Base-by-base conservation (phyloP, 2,329 filamentous ascomycete genomes). In the Arthroderma sp. region DNA sequence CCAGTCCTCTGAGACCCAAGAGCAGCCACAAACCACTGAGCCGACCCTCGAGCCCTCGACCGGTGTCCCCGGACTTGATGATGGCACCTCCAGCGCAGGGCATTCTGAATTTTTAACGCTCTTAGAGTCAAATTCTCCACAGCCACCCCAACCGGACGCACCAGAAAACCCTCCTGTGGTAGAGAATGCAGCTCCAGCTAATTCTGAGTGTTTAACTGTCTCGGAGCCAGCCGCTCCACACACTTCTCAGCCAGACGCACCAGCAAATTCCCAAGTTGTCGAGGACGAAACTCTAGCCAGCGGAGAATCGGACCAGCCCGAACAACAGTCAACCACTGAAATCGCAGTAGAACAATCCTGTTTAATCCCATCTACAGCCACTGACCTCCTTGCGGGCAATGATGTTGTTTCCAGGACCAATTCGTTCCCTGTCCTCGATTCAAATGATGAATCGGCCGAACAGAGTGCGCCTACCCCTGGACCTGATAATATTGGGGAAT, bases 371-470 rank as follows among this genome's bases (percentile, higher is more conserved):
- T 17, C 51, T 21, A 25, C 19, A 1, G 35, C 51, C 25, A 15
- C 38, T 4, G 38, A 55, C n/a, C 9, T 44, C 2, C 25, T 55
- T 17, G 23, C 54, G 15, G 38, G 54, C 17, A 19, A 55, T 31
- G 54, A 55, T 55, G 35, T 52, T 25, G 47, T 55, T 21, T 39
- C 38, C 5, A 39, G 53, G 47, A 55, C 54, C 31, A 58, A 57
- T 44, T 55, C 59, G 7, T 58, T 60, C 28, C 63, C 62, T 21
- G 28, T 38, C 4, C 28, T 62, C 25, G 35, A 57, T 13, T 37
- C 53, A 25, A 15, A 21, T 8, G 25, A 38, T 28, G 54, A 56
- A 35, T 17, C 19, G 23, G 19, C 17, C 23, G 15, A 56, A 25
- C 0, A 13, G 13, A 33, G n/a, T 2, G 33, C 54, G 9, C 33